Base-by-base conservation (phyloP, 2,329 filamentous ascomycete species). In the Colletotrichum sp. region DNA sequence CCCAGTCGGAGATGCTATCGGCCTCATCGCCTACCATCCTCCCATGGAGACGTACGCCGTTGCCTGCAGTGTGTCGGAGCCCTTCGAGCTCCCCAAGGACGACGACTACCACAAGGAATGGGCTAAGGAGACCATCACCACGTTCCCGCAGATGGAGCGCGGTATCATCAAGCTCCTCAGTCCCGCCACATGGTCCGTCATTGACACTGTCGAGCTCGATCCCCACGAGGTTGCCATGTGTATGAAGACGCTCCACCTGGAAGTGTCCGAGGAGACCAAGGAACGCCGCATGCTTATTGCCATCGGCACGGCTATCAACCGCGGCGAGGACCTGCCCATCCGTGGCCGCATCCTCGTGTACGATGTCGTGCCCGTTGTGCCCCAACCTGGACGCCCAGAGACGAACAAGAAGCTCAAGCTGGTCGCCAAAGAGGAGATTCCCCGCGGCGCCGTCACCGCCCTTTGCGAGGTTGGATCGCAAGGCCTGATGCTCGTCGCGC, bases 291-390 rank as follows among this genome's bases (percentile, higher is more conserved):
- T 95, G 81, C 90, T 99, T 63, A 90, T 99, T 67, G 92, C 93
- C 0, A 93, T 98, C 2, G 97, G 96, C 16, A 98, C 96, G 0
- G 94, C 95, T 2, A 90, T 97, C 30, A 91, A 93, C n/a, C 94
- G 94, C 76, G 97, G 97, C 55, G 97, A 99, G 85, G 97, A 99
- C 81, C 91, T 98, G 72, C 93, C 96, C 1, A 94, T 96, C 1
- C 92, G 95, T 62, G 97, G 97, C 4, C 92, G 94, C 55, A 91
- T 99, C 52, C 96, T 97, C 80, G 95, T 99, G 64, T 98, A 97
- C 81, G 96, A 98, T 81, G 91, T 99, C 34, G 96, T 98, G 74
- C 92, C 93, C 39, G 97, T 99, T 36, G 96, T 98, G 1, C 96
- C 97, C 0, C 93, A 98, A 77, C 96, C 96, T 0, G 95, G 93